phyloP scores from a whole-genome alignment of 176 grass and related monocot genomes.

The Pontederia crassipes region DNA sequence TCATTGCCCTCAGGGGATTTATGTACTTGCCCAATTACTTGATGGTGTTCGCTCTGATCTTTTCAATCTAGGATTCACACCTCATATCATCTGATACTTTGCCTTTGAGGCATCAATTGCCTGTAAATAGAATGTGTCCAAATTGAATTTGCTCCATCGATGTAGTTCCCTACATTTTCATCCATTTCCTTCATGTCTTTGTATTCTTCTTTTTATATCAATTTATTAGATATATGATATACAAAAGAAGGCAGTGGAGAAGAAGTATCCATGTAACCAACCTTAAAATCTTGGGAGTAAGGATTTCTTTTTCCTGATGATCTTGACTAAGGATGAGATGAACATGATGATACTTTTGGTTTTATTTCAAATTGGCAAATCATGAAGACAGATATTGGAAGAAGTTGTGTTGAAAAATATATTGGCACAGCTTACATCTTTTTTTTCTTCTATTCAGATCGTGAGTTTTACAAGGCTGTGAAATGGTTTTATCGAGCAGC shows the following conservation, averaged over 20 bases:
- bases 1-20: too few relatives aligned
- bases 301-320: background rate
- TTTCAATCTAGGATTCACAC: too few relatives aligned
- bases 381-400: too few relatives aligned
- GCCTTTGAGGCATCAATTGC: too few relatives aligned
- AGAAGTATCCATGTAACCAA: background rate
- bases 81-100: too few relatives aligned
- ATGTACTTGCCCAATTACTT: too few relatives aligned
- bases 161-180: too few relatives aligned
- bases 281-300: background rate
- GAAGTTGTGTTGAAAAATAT: background rate
- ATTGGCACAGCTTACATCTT: background rate
- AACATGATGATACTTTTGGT: background rate
- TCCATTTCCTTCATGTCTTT: background rate
- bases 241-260: background rate
- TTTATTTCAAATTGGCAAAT: background rate
- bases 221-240: background rate
- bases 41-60: too few relatives aligned
- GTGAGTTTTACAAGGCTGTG: constrained; percentile 39
- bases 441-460: constrained; percentile 30
- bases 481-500: constrained; percentile 62
- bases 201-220: background rate
- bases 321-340: background rate
- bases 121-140: too few relatives aligned
- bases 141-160: too few relatives aligned